phyloP scores from a whole-genome alignment of 495 filamentous ascomycete species.

The Aspergillus bertholletiae region DNA sequence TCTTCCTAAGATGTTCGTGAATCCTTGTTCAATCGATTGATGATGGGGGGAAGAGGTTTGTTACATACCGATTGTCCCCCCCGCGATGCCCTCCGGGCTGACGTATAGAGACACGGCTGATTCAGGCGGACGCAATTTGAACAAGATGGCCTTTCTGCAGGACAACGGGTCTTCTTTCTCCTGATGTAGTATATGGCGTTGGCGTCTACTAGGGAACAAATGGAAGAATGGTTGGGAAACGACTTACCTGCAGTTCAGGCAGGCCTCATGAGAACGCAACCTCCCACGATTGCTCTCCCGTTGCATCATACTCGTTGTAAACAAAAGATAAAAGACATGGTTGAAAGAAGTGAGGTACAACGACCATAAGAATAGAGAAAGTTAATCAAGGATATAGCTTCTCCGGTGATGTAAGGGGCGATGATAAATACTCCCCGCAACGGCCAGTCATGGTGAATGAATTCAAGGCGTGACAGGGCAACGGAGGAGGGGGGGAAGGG shows the following conservation, averaged over 20 bases:
- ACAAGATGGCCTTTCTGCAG: constrained; percentile 43
- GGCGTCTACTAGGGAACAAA: not conserved
- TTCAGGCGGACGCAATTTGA: constrained; percentile 43
- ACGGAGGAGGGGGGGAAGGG: not conserved
- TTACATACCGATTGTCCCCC: constrained; percentile 31
- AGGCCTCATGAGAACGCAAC: constrained; percentile 44
- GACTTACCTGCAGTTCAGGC: constrained; percentile 40
- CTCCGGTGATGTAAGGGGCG: not conserved
- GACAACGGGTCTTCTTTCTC: constrained; percentile 46
- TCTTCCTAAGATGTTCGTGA: constrained; percentile 35
- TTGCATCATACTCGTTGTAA: constrained; percentile 24
- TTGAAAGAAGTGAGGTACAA: constrained; percentile 5
- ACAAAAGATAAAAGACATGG: not conserved
- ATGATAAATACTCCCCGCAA: not conserved
- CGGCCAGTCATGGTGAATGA: not conserved
- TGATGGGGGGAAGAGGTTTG: not conserved
- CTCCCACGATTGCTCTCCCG: constrained; percentile 35
- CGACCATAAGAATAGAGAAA: not conserved
- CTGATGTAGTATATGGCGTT: constrained; percentile 15
- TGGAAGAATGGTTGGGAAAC: not conserved
- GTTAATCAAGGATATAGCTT: not conserved
- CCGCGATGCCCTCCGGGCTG: constrained; percentile 20
- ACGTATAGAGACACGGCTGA: constrained; percentile 40
- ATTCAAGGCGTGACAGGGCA: not conserved
- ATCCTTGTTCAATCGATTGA: not conserved